Conservation (phyloP, 2,329 filamentous ascomycete genomes). For the Talaromyces sp. region DNA sequence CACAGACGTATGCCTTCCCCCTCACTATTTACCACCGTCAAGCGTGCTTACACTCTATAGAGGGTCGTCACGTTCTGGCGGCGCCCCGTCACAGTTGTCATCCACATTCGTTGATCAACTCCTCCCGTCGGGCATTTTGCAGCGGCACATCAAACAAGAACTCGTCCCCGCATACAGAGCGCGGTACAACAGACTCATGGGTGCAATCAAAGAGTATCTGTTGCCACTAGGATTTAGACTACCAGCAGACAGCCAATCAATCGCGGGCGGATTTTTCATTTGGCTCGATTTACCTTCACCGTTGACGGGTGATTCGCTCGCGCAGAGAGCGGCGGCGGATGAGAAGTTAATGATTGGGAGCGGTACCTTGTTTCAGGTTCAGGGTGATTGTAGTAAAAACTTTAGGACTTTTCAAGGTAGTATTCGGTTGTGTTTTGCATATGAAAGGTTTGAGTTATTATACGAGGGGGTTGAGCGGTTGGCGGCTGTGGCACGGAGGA, state of each 20-base stretch:
- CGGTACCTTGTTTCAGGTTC: constrained; percentile 67
- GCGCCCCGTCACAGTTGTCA: constrained; percentile 57
- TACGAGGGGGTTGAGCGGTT: constrained; percentile 65
- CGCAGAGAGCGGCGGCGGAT: constrained; percentile 55
- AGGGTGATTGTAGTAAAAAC: constrained; percentile 50
- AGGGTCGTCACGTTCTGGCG: constrained; percentile 57
- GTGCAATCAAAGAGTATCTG: constrained; percentile 58
- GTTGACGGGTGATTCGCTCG: constrained; percentile 55
- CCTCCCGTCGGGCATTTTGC: constrained; percentile 50
- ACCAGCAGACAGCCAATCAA: constrained; percentile 28
- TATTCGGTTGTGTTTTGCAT: constrained; percentile 67
- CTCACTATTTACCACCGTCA: background rate
- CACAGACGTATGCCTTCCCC: constrained; percentile 52
- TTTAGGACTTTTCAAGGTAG: constrained; percentile 55
- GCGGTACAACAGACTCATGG: constrained; percentile 54
- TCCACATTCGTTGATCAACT: constrained; percentile 56
- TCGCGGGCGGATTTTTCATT: constrained; percentile 80
- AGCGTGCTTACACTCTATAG: constrained; percentile 29
- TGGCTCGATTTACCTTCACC: constrained; percentile 65
- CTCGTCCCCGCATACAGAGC: constrained; percentile 55
- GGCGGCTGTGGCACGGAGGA: constrained; percentile 32
- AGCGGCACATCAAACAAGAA: constrained; percentile 50
- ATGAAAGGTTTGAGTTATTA: constrained; percentile 64
- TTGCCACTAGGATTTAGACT: constrained; percentile 57
- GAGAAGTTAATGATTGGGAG: constrained; percentile 66